Evolutionary conservation across 495 filamentous ascomycete genomes (phyloP), one percentile per base, ranked within the genome.

Genomic region (Lasiosphaeria miniovina): DNA sequence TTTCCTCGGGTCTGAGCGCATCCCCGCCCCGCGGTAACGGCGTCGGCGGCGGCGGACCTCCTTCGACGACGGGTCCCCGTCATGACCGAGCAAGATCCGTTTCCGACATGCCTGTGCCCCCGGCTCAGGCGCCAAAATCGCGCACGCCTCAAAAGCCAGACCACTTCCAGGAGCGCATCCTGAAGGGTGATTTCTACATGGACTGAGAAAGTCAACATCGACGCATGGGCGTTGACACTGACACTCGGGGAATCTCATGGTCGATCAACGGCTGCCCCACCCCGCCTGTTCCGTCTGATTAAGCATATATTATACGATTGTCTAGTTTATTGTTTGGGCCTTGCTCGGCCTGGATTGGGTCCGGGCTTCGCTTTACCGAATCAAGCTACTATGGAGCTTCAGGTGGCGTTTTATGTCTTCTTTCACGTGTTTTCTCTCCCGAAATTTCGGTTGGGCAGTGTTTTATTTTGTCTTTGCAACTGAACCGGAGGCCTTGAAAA

Each of bases 171-270:
- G 94, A 98, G 81, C 85, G 96, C 61, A 97, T 98, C 63, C 79
- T 98, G 59, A 93, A 95, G 74, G 94, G 94, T 36, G 94, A 98
- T 65, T 96, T 98, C 68, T 93, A 91, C 75, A 96, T 98, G 91
- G 94, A 98, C 68, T 98, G 80, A 80, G 53, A 46, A n/a, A 9
- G 43, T 46, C 2, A 14, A 1, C 15, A 46, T 11, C 12, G 8
- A 41, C 38, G 38, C 7, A 14, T 46, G 12, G 15, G 4, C 12
- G 38, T 8, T 46, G 5, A 5, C 5, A 46, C 43, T n/a, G 43
- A 46, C 43, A 46, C 6, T 46, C 4, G 43, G 6, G 7, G 5
- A 4, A 14, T 14, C 43, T n/a, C 43, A 2, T 14, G 12, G 12
- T 46, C 43, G 43, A 46, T 46, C 2, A 46, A 9, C 5, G 43